These are phyloP conservation scores for Nelumbo lutea DNA, from an alignment of 164 flowering plant genomes.

Conservation along the genomic window DNA sequence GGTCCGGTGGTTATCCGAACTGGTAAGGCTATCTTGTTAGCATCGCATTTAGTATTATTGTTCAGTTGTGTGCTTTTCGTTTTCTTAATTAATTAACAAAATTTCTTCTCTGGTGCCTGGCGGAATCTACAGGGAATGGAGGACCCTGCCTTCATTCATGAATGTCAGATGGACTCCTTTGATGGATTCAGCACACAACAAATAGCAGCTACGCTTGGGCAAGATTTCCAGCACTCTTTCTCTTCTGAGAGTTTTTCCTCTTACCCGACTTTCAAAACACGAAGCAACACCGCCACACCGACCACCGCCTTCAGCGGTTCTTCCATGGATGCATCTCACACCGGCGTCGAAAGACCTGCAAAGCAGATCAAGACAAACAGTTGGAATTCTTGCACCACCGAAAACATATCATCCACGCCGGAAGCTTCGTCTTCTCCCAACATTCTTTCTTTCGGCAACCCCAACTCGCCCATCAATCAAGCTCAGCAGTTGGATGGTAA, in stretches of 20 bases:
- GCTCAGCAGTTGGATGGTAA: neutral
- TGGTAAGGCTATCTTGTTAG: conserved; percentile 21
- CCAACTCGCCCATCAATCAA: conserved; percentile 9
- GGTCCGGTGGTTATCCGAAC: conserved; percentile 30
- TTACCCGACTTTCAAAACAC: conserved; percentile 20
- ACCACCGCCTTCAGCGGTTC: conserved; percentile 16
- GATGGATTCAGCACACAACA: conserved; percentile 42
- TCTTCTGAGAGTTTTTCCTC: conserved; percentile 18
- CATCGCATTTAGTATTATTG: neutral
- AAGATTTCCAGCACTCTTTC: conserved; percentile 30
- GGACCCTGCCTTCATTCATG: conserved; percentile 35
- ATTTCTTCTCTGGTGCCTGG: neutral
- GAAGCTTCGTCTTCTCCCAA: conserved; percentile 24
- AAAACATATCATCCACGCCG: conserved; percentile 15
- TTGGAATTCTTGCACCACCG: conserved; percentile 36
- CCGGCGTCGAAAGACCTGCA: conserved; percentile 28
- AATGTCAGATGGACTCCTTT: conserved; percentile 35
- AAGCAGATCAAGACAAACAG: conserved; percentile 46
- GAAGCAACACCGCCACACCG: neutral
- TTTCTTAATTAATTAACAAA: neutral
- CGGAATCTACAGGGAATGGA: conserved; percentile 44
- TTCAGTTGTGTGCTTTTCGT: neutral
- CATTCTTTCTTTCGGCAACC: conserved; percentile 23
- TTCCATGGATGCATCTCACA: conserved; percentile 16
- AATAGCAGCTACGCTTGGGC: conserved; percentile 39